phyloP scores from a whole-genome alignment of 2,329 filamentous ascomycete species.

The Arachnopeziza araneosa region DNA sequence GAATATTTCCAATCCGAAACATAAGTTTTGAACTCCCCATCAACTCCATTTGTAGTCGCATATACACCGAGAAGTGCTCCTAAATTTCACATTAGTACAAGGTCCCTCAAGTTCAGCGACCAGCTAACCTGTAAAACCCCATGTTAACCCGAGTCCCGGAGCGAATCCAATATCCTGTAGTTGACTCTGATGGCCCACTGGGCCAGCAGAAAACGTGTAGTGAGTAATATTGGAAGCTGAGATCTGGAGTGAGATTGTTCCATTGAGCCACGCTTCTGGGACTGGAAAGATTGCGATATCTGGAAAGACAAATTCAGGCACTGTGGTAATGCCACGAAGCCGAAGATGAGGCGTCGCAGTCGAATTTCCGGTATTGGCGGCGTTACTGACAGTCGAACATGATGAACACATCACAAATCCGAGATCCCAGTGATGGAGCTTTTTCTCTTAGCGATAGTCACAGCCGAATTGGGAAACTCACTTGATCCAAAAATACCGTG shows the following conservation, averaged over 20 bases:
- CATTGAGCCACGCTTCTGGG: conserved; percentile 5
- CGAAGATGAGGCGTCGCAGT: conserved; percentile 5
- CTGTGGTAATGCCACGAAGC: conserved; percentile 13
- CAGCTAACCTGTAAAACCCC: conserved; percentile 18
- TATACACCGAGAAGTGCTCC: conserved; percentile 47
- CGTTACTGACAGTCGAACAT: not conserved
- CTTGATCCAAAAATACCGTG: conserved; percentile 42
- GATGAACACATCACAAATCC: conserved; percentile 8
- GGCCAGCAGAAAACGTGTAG: conserved; percentile 15
- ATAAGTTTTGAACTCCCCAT: conserved; percentile 10
- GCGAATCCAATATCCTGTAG: conserved; percentile 41
- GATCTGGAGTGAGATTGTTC: conserved; percentile 12
- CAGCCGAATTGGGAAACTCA: not conserved
- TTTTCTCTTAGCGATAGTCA: conserved; percentile 10
- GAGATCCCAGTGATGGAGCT: conserved; percentile 41
- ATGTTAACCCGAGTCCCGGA: conserved; percentile 23
- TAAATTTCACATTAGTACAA: conserved; percentile 17
- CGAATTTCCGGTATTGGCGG: not conserved
- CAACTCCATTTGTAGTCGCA: conserved; percentile 45
- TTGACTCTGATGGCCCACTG: conserved; percentile 31
- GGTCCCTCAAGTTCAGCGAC: not conserved
- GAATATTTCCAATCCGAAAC: not conserved
- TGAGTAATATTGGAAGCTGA: conserved; percentile 15
- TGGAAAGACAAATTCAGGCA: conserved; percentile 6
- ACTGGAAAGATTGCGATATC: conserved; percentile 7